Evolutionary conservation across 192 early-diverging fungal species (phyloP).

Genomic region (Kickxella alabastrina): DNA sequence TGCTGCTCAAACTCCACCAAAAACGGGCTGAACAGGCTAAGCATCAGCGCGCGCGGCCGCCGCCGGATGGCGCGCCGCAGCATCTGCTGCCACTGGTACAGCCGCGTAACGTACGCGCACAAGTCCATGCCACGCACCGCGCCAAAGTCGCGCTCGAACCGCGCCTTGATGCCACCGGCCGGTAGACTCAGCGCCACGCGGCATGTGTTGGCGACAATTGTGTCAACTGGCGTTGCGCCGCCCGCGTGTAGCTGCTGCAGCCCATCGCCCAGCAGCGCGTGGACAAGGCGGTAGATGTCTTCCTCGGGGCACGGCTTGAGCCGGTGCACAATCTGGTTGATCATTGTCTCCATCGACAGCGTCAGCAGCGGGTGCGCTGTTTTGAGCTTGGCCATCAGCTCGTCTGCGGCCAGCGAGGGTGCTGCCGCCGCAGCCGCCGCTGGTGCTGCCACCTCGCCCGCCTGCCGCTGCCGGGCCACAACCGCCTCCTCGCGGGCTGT

Average conservation of each 20-base stretch:
- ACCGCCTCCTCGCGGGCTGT: constrained; percentile 87
- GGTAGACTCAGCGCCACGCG: constrained; percentile 87
- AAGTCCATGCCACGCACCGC: constrained; percentile 74
- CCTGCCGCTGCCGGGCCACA: constrained; percentile 54
- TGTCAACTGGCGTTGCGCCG: constrained; percentile 33
- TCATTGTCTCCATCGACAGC: constrained; percentile 97
- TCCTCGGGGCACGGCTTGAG: constrained; percentile 94
- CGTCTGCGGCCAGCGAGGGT: constrained; percentile 62
- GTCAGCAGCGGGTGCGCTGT: constrained; percentile 91
- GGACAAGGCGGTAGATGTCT: constrained; percentile 95
- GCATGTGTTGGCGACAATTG: constrained; percentile 62
- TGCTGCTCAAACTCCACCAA: constrained; percentile 97
- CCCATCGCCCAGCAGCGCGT: constrained; percentile 86
- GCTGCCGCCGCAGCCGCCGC: not conserved
- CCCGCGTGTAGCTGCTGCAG: constrained; percentile 60
- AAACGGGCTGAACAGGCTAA: constrained; percentile 87
- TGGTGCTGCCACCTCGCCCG: constrained; percentile 1
- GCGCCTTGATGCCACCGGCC: constrained; percentile 59
- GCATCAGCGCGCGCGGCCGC: constrained; percentile 74
- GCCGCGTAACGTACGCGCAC: constrained; percentile 73
- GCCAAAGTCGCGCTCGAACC: constrained; percentile 93
- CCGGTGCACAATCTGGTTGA: constrained; percentile 92
- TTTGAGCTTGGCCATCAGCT: constrained; percentile 92
- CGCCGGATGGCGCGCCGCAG: constrained; percentile 82
- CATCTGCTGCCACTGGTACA: constrained; percentile 92